phyloP scores from a whole-genome alignment of 768 basidiomycete genomes.

The Cystofilobasidium ferigula region DNA sequence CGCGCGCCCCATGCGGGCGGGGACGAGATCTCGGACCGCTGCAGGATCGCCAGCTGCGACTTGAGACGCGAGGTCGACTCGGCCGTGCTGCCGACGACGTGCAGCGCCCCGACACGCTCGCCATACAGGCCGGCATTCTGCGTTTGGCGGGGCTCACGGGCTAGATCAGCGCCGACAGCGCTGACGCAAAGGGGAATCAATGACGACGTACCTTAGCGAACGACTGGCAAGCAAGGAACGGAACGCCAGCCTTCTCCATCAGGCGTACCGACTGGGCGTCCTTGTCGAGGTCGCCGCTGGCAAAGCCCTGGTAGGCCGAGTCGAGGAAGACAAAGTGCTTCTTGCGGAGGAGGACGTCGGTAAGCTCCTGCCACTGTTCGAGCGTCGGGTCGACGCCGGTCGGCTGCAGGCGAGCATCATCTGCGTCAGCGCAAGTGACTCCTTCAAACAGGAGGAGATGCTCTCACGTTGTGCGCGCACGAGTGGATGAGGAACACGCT shows the following conservation, averaged over 20 bases:
- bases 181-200: background rate
- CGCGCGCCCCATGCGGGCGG: slow-evolving; percentile 85
- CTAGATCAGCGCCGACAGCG: no score
- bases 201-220: slow-evolving; percentile 39
- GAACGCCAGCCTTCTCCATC: slow-evolving; percentile 27
- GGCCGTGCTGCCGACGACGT: slow-evolving; percentile 55
- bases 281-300: slow-evolving; percentile 56
- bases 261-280: slow-evolving; percentile 28
- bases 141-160: no score
- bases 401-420: slow-evolving; percentile 41
- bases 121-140: slow-evolving; percentile 90
- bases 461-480: slow-evolving; percentile 80
- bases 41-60: slow-evolving; percentile 53
- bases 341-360: slow-evolving; percentile 57
- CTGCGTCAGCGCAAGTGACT: background rate
- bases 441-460: background rate
- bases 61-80: slow-evolving; percentile 63
- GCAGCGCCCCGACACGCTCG: slow-evolving; percentile 88
- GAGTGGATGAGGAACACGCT: slow-evolving; percentile 86
- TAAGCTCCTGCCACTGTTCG: slow-evolving; percentile 74
- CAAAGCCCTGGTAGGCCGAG: slow-evolving; percentile 84
- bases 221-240: slow-evolving; percentile 30
- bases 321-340: slow-evolving; percentile 87
- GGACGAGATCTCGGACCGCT: slow-evolving; percentile 43
- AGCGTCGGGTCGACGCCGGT: slow-evolving; percentile 87